These are phyloP conservation scores for Phytopythium cucurbitacearum DNA, from an alignment of 352 stramenopile genomes.

Conservation along the genomic window DNA sequence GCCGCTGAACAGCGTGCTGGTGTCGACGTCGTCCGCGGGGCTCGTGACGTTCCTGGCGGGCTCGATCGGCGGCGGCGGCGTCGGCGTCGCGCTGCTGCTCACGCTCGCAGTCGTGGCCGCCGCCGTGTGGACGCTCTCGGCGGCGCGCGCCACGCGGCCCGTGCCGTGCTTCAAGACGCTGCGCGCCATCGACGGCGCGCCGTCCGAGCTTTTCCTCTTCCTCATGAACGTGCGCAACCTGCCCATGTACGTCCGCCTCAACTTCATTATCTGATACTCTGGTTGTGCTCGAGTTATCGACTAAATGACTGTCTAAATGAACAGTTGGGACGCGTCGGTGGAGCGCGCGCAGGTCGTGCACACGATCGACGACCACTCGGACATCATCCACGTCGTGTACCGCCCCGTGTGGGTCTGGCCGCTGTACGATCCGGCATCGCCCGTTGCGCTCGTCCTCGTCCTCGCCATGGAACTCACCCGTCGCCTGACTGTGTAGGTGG, in stretches of 20 bases:
- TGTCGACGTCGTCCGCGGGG: conserved; percentile 47
- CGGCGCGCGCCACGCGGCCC: conserved; percentile 24
- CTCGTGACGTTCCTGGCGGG: conserved; percentile 62
- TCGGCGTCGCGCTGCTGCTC: conserved; percentile 44
- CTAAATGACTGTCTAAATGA: neutral
- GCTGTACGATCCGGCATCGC: conserved; percentile 26
- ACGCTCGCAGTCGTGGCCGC: conserved; percentile 35
- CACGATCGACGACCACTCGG: conserved; percentile 73
- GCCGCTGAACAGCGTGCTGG: conserved; percentile 53
- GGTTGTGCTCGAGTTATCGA: neutral
- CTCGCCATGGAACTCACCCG: neutral
- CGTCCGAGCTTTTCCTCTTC: conserved; percentile 70
- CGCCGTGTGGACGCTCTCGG: conserved; percentile 55
- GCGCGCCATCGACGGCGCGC: conserved; percentile 55
- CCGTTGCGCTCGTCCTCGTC: neutral
- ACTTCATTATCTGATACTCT: neutral
- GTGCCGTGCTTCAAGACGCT: conserved; percentile 70
- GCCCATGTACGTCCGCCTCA: conserved; percentile 18
- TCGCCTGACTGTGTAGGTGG: conserved; percentile 30
- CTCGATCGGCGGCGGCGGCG: conserved; percentile 56
- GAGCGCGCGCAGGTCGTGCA: conserved; percentile 62
- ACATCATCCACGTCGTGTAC: conserved; percentile 80
- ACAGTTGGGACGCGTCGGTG: conserved; percentile 61
- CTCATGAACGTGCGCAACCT: conserved; percentile 75
- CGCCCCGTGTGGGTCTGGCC: conserved; percentile 76